Conservation (phyloP, 1,139 yeast genomes). For the Suhomyces maxii region DNA sequence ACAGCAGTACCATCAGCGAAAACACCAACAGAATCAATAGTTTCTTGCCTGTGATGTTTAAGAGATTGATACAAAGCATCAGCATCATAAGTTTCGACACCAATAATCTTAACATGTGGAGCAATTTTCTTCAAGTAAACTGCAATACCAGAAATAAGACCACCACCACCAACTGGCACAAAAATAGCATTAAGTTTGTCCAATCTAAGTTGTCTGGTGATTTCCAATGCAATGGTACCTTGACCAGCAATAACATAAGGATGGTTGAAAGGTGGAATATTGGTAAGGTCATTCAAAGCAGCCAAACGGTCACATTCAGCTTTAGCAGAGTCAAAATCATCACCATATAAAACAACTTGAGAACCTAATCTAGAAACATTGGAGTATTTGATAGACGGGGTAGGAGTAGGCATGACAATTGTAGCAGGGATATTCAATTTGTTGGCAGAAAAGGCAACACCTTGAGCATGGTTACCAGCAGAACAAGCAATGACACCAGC, state of each 20-base stretch:
- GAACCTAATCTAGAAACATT: constrained; percentile 92
- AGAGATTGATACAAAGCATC: constrained; percentile 85
- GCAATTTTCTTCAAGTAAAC: constrained; percentile 90
- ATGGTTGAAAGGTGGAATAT: constrained; percentile 96
- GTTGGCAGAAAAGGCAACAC: constrained; percentile 91
- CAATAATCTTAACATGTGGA: constrained; percentile 95
- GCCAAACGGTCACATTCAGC: constrained; percentile 78
- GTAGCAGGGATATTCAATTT: constrained; percentile 87
- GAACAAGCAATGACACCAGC: constrained; percentile 97
- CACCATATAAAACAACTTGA: constrained; percentile 89
- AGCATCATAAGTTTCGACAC: constrained; percentile 95
- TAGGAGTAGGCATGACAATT: constrained; percentile 96
- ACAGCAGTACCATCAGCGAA: constrained; percentile 99
- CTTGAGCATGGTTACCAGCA: constrained; percentile 99
- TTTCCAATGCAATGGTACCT: constrained; percentile 94
- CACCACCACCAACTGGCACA: constrained; percentile 97
- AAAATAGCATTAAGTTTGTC: constrained; percentile 83
- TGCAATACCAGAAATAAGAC: constrained; percentile 87
- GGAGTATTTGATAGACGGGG: constrained; percentile 90
- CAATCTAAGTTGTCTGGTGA: constrained; percentile 79
- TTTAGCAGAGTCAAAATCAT: constrained; percentile 92
- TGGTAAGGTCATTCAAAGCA: constrained; percentile 69
- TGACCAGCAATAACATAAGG: constrained; percentile 99
- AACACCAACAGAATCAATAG: constrained; percentile 77
- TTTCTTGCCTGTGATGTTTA: constrained; percentile 51